phyloP scores from a whole-genome alignment of 2,329 filamentous ascomycete genomes.

The Magnaporthiopsis poae region DNA sequence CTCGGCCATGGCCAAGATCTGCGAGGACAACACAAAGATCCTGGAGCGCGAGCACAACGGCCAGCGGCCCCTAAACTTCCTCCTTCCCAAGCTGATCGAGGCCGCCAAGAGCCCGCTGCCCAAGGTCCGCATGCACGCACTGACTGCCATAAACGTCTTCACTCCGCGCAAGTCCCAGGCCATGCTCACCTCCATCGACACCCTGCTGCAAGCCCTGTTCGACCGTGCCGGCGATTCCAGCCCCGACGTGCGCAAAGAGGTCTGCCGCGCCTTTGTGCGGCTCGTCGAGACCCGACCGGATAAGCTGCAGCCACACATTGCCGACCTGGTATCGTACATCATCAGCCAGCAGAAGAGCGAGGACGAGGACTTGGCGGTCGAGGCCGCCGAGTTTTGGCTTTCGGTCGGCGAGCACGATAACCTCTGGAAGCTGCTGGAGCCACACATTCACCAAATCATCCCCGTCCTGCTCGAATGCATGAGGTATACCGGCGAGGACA shows the following conservation, averaged over 20 bases:
- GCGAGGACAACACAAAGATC: slow-evolving; percentile 84
- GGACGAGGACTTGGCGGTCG: slow-evolving; percentile 81
- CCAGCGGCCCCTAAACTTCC: slow-evolving; percentile 74
- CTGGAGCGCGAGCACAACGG: slow-evolving; percentile 82
- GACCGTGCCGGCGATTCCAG: slow-evolving; percentile 65
- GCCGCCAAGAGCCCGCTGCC: slow-evolving; percentile 68
- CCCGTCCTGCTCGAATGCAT: slow-evolving; percentile 87
- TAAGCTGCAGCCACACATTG: slow-evolving; percentile 80
- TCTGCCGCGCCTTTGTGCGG: slow-evolving; percentile 86
- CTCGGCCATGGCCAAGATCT: slow-evolving; percentile 86
- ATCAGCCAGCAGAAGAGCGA: slow-evolving; percentile 78
- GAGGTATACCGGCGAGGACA: slow-evolving; percentile 93
- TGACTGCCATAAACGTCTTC: slow-evolving; percentile 85
- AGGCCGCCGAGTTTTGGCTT: slow-evolving; percentile 96
- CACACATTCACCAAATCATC: slow-evolving; percentile 74
- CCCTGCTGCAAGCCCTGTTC: slow-evolving; percentile 74
- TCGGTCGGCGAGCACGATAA: slow-evolving; percentile 80
- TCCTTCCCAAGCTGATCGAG: slow-evolving; percentile 82
- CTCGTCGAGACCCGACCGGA: slow-evolving; percentile 84
- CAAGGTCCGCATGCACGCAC: slow-evolving; percentile 68
- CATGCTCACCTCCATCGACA: slow-evolving; percentile 69
- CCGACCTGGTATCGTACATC: slow-evolving; percentile 85
- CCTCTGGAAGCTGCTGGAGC: slow-evolving; percentile 64
- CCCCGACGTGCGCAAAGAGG: slow-evolving; percentile 77
- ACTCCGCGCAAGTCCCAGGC: slow-evolving; percentile 75